Percentiles rank a stretch among this genome's conserved stretches.
Conservation (phyloP, 2,329 filamentous ascomycete genomes). For the Pyrenophora teres region DNA sequence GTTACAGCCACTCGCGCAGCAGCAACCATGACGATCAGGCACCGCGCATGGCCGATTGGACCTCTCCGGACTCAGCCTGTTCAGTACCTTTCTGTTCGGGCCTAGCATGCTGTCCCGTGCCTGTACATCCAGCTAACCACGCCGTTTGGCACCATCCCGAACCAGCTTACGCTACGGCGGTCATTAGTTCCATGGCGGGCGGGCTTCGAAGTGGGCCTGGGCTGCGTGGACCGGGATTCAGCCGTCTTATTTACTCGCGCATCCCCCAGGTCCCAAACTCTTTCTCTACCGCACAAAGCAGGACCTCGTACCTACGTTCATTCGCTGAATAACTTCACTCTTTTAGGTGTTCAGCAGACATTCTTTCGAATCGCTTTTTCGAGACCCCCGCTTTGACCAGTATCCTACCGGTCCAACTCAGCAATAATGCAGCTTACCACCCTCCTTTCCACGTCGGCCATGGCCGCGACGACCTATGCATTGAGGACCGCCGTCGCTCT, state of each 20-base stretch:
- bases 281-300: slow-evolving; percentile 41
- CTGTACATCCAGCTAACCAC: slow-evolving; percentile 38
- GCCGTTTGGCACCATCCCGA: slow-evolving; percentile 40
- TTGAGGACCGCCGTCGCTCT: slow-evolving; percentile 21
- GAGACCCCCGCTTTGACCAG: slow-evolving; percentile 25
- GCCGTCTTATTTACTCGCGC: slow-evolving; percentile 45
- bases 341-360: slow-evolving; percentile 47
- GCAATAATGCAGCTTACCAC: slow-evolving; percentile 43
- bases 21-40: slow-evolving; percentile 39
- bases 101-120: slow-evolving; percentile 31
- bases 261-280: slow-evolving; percentile 37
- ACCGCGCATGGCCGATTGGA: slow-evolving; percentile 39
- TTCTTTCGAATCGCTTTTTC: slow-evolving; percentile 36
- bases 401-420: slow-evolving; percentile 17
- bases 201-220: slow-evolving; percentile 36
- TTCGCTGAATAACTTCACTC: slow-evolving; percentile 50
- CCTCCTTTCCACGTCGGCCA: slow-evolving; percentile 36
- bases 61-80: slow-evolving; percentile 25
- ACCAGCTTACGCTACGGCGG: slow-evolving; percentile 39
- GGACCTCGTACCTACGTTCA: slow-evolving; percentile 44
- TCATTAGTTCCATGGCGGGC: slow-evolving; percentile 42
- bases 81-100: slow-evolving; percentile 23
- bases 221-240: slow-evolving; percentile 30
- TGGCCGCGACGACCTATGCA: slow-evolving; percentile 37
- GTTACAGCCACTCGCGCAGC: slow-evolving; percentile 31